A percentile compares a stretch with the other conserved stretches of the same genome.
Conservation (phyloP, 2,329 filamentous ascomycete species). For the Diaporthe vaccinii region DNA sequence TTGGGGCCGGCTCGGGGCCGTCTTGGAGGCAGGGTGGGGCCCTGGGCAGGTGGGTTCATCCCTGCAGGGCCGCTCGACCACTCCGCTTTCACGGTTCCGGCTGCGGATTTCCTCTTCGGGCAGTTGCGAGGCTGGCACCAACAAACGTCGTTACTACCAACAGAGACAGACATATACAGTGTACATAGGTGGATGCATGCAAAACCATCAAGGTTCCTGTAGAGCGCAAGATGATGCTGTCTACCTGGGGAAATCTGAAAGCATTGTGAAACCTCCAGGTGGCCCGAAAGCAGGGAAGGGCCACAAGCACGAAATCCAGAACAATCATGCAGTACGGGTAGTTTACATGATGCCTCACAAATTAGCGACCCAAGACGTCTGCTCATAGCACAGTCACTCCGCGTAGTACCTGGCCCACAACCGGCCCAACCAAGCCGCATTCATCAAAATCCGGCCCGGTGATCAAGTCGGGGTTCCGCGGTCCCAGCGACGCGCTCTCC, state of each 20-base stretch:
- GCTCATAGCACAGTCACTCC: not conserved
- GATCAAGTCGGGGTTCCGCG: not conserved
- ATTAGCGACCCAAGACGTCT: not conserved
- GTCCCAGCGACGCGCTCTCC: not conserved
- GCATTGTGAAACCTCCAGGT: too few relatives aligned
- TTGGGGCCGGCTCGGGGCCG: not conserved
- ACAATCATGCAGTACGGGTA: not conserved
- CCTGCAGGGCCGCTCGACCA: constrained; percentile 7
- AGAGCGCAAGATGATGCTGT: too few relatives aligned
- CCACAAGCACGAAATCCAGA: not conserved
- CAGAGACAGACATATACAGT: not conserved
- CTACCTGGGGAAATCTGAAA: not conserved
- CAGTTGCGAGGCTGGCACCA: not conserved
- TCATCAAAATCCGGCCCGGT: not conserved
- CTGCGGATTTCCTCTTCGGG: constrained; percentile 25
- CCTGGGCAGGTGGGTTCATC: not conserved
- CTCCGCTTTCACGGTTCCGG: constrained; percentile 28
- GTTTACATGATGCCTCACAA: not conserved
- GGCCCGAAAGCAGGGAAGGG: not conserved
- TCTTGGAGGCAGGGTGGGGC: too few relatives aligned
- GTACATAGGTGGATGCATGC: too few relatives aligned
- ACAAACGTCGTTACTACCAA: not conserved
- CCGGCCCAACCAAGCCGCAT: not conserved
- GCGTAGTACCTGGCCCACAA: not conserved
- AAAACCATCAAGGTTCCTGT: too few relatives aligned